Evolutionary conservation across 2,329 filamentous ascomycete species (phyloP), one percentile per base, ranked within the genome.

Genomic region (Colletotrichum abscissum): DNA sequence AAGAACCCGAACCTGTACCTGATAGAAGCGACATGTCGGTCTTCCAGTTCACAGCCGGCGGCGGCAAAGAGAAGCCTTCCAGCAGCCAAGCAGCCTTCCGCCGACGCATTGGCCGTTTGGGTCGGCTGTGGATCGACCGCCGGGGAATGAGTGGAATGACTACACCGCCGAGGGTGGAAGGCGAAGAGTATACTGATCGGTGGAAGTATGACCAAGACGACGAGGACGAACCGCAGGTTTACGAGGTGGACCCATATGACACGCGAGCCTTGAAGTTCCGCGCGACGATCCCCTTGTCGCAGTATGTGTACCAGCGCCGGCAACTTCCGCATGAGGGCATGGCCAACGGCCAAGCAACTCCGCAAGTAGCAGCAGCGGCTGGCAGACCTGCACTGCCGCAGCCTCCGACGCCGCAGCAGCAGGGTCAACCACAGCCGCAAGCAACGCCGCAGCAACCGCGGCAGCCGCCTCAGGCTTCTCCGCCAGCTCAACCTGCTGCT

Each of bases 151-250:
- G 94, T 77, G 92, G 92, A 69, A 86, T 95, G 80, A 88, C 82
- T 56, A 88, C 86, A 64, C 84, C 86, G 72, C 85, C 82, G 79
- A 85, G 83, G 81, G 82, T 82, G 79, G 83, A 88, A 52, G 78
- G 81, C 57, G 81, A 82, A 28, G 80, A 86, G 63, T 83, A 88
- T 69, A 85, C 83, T 30, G 94, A 96, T 80, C 90, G 92, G 74
- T 98, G 93, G 89, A 97, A 95, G 83, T 97, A 94, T 84, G 94
- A 97, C 79, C 92, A 92, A 30, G 94, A 97, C 78, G 94, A 95
- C 74, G 94, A 97, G 59, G 93, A 95, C 65, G 93, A 95, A 70
- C 90, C 92, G 68, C 88, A 92, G 28, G 87, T 92, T 73, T 95
- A 95, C 85, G 89, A 92, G 68, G 88, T 95, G 71, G 95, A 98